Percentiles rank a stretch among this genome's conserved stretches.
Evolutionary conservation across 768 basidiomycete species (phyloP).

Genomic region (Rhizopogon rudus): DNA sequence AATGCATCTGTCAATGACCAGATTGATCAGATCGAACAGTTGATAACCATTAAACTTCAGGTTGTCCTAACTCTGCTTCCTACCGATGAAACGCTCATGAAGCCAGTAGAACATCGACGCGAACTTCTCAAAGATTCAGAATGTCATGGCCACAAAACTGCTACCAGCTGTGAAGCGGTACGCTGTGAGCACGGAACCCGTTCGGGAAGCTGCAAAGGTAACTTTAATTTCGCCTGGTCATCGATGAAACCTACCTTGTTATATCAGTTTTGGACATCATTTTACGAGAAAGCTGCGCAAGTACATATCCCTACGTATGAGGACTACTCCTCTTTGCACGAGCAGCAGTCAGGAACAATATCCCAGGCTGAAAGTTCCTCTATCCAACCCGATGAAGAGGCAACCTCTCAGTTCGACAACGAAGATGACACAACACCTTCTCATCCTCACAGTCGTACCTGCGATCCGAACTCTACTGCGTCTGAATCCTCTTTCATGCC

Average conservation of each 20-base stretch:
- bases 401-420: constrained; percentile 9
- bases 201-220: constrained; percentile 88
- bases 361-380: constrained; percentile 9
- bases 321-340: constrained; percentile 56
- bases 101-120: constrained; percentile 76
- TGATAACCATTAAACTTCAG: constrained; percentile 90
- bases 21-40: constrained; percentile 92
- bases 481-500: constrained; percentile 76
- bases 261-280: constrained; percentile 89
- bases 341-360: constrained; percentile 36
- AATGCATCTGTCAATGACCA: constrained; percentile 70
- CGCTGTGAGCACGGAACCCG: constrained; percentile 81
- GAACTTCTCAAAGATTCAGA: constrained; percentile 87
- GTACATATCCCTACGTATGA: constrained; percentile 75
- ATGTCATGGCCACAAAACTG: constrained; percentile 72
- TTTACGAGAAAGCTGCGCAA: constrained; percentile 92
- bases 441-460: constrained; percentile 12
- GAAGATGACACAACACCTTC: constrained; percentile 8
- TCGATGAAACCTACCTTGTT: background rate
- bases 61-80: constrained; percentile 29
- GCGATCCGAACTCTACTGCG: constrained; percentile 41
- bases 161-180: constrained; percentile 89
- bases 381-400: constrained; percentile 10
- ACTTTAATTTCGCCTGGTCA: constrained; percentile 14
- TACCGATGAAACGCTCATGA: constrained; percentile 10